Conservation (phyloP, 2,329 filamentous ascomycete genomes). For the Aspergillus amoenus region DNA sequence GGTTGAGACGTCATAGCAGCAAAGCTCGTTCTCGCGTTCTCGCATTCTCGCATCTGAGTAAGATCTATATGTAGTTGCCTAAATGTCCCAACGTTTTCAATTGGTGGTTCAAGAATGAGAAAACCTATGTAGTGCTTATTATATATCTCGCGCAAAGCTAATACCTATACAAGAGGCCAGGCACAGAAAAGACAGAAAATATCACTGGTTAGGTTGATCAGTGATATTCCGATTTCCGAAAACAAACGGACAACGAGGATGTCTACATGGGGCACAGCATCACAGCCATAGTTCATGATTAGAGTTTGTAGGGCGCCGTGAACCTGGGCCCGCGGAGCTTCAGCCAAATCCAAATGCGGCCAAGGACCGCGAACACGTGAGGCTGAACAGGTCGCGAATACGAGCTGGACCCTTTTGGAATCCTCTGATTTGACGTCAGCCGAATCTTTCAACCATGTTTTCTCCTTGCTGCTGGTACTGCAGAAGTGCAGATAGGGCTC, state of each 20-base stretch:
- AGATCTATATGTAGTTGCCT: background rate
- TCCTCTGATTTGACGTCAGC: background rate
- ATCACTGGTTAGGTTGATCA: no score
- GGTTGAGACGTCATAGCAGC: background rate
- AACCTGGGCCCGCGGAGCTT: background rate
- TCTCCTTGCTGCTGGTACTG: background rate
- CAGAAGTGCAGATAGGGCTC: background rate
- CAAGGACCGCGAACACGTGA: background rate
- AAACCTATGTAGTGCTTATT: no score
- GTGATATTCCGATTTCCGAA: no score
- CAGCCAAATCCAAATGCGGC: background rate
- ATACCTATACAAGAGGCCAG: no score
- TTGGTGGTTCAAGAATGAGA: background rate
- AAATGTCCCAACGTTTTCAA: background rate
- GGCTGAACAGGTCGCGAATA: background rate
- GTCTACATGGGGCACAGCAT: background rate
- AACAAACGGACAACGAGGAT: background rate
- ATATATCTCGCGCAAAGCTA: no score
- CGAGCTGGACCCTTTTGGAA: background rate
- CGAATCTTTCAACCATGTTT: background rate
- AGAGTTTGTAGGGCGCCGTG: background rate
- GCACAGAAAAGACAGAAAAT: no score
- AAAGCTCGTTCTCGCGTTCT: no score
- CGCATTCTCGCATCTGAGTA: no score
- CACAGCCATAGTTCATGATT: background rate